phyloP scores from a whole-genome alignment of 768 basidiomycete species.

The Megacollybia marginata region DNA sequence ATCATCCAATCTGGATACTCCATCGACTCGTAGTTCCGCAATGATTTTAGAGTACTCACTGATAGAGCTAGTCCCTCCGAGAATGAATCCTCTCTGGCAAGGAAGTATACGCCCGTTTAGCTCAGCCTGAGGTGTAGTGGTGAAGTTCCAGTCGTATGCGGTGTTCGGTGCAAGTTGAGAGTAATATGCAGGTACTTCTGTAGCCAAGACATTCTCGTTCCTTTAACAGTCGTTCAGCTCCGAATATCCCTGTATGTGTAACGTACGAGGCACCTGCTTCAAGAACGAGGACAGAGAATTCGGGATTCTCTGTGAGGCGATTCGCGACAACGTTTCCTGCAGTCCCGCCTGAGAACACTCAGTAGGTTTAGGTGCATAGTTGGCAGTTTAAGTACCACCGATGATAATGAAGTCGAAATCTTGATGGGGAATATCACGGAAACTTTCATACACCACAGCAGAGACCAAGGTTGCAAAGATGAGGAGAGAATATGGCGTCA shows the following conservation, averaged over 20 bases:
- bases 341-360: conserved; percentile 5
- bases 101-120: conserved; percentile 9
- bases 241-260: background rate
- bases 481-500: no score
- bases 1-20: conserved; percentile 15
- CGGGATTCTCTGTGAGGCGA: conserved; percentile 12
- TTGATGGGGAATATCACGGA: background rate
- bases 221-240: background rate
- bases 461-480: no score
- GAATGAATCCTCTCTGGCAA: conserved; percentile 11
- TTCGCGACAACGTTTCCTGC: conserved; percentile 12
- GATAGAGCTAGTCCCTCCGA: conserved; percentile 13
- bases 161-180: conserved; percentile 1
- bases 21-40: background rate
- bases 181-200: conserved; percentile 1
- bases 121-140: conserved; percentile 9
- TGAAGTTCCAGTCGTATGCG: conserved; percentile 13
- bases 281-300: conserved; percentile 10
- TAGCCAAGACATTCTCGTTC: background rate
- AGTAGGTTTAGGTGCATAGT: background rate
- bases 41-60: conserved; percentile 3
- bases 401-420: conserved; percentile 7
- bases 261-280: conserved; percentile 14
- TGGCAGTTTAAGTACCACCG: conserved; percentile 3
- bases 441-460: background rate